Percentiles rank a stretch among this genome's conserved stretches.
phyloP scores from a whole-genome alignment of 495 filamentous ascomycete species.

The Daldinia caldariorum region DNA sequence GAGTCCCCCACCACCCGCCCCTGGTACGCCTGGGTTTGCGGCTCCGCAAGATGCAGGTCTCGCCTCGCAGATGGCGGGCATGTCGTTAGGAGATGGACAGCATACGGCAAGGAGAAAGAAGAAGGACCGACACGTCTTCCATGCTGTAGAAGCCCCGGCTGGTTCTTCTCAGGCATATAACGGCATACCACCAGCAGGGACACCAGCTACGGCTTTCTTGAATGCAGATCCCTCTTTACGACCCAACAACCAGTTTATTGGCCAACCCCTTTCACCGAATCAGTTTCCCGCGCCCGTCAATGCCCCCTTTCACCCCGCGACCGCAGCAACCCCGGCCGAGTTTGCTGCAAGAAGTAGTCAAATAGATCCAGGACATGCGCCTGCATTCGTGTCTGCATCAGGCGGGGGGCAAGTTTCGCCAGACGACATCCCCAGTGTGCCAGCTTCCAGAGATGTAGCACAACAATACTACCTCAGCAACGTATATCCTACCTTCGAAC shows the following conservation, averaged over 20 bases:
- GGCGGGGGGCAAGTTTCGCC: conserved; percentile 85
- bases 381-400: conserved; percentile 54
- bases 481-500: conserved; percentile 93
- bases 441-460: conserved; percentile 79
- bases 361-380: conserved; percentile 46
- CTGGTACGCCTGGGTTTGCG: conserved; percentile 50
- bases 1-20: conserved; percentile 45
- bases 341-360: conserved; percentile 64
- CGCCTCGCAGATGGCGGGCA: conserved; percentile 85
- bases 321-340: conserved; percentile 62
- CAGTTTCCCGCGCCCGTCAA: conserved; percentile 68
- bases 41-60: conserved; percentile 65
- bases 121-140: conserved; percentile 93
- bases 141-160: conserved; percentile 78
- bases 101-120: conserved; percentile 75
- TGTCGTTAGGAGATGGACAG: conserved; percentile 70
- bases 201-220: conserved; percentile 71
- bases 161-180: conserved; percentile 72
- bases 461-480: conserved; percentile 86
- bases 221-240: conserved; percentile 66
- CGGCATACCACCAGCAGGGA: conserved; percentile 68
- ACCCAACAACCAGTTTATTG: conserved; percentile 42
- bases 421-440: conserved; percentile 93
- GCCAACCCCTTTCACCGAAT: conserved; percentile 49
- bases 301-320: conserved; percentile 66